Percentiles rank a stretch among this genome's conserved stretches.
Evolutionary conservation across 768 basidiomycete genomes (phyloP).

Genomic region (Termitomyces sp.): DNA sequence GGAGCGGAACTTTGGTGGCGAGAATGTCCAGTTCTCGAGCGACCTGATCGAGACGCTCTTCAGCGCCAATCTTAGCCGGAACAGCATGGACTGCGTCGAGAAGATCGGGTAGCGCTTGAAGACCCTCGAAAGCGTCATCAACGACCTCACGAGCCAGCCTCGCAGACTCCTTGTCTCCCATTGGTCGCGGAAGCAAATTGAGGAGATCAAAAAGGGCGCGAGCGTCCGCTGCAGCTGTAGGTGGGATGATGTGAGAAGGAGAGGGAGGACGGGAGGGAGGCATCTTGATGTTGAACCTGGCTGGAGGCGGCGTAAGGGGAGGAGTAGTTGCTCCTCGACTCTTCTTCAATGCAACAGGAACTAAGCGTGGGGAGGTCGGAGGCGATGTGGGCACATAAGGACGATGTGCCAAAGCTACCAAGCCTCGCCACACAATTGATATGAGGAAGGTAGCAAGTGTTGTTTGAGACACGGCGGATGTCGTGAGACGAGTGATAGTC

Average conservation of each 20-base stretch:
- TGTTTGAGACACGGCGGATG: slow-evolving; percentile 49
- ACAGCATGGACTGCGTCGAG: slow-evolving; percentile 40
- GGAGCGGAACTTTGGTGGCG: slow-evolving; percentile 63
- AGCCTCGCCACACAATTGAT: slow-evolving; percentile 66
- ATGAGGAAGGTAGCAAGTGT: slow-evolving; percentile 68
- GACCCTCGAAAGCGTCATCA: slow-evolving; percentile 68
- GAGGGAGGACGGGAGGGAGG: slow-evolving; percentile 67
- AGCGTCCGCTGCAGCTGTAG: slow-evolving; percentile 52
- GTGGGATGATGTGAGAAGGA: slow-evolving; percentile 27
- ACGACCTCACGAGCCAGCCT: slow-evolving; percentile 74
- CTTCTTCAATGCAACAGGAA: slow-evolving; percentile 32
- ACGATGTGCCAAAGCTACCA: slow-evolving; percentile 70
- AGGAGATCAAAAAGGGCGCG: slow-evolving; percentile 61
- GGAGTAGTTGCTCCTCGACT: slow-evolving; percentile 42
- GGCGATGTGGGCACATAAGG: slow-evolving; percentile 32
- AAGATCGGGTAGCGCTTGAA: slow-evolving; percentile 51
- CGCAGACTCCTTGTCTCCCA: slow-evolving; percentile 38
- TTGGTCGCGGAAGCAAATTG: slow-evolving; percentile 55
- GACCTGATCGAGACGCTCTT: slow-evolving; percentile 19
- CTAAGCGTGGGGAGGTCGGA: slow-evolving; percentile 32
- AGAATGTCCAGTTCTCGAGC: slow-evolving; percentile 45
- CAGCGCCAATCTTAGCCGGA: slow-evolving; percentile 18
- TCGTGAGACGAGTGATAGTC: slow-evolving; percentile 51
- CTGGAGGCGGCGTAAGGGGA: slow-evolving; percentile 50
- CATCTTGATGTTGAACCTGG: slow-evolving; percentile 62